Base-by-base conservation (phyloP, 1,139 yeast species). In the Saccharomyces uvarum region DNA sequence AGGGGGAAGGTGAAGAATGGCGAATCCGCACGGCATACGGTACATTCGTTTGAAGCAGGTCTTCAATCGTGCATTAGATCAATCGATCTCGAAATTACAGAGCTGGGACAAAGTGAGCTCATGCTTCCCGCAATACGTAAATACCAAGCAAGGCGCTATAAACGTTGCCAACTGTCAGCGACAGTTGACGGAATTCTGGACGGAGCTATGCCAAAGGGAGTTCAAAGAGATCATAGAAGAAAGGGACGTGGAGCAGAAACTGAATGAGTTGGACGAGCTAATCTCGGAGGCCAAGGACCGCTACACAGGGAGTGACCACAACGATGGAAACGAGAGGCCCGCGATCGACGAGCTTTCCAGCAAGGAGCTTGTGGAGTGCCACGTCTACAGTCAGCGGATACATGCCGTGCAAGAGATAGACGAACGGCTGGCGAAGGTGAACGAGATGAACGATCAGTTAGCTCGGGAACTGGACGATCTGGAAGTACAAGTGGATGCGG, bases 151-250 rank as follows among this genome's bases (percentile, higher is more conserved):
- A 9, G 93, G 91, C 0, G 66, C 69, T 5, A 71, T 71, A 33
- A 75, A 81, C 1, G 70, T 88, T 16, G 77, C 78, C 32, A 78
- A 77, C 44, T 86, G 90, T 2, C 75, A 86, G 53, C 69, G 73
- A 4, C 93, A 86, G 64, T 78, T 88, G 19, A 70, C 77, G 8
- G 77, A 77, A 32, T 83, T 81, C 60, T 86, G 93, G 88, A 75
- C 75, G 47, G 70, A 73, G 11, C 78, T 80, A 29, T 79, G 89
- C 1, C 67, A 76, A 53, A 73, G 76, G 42, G 95, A 88, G 67
- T 86, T 88, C 60, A 80, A 80, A 6, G 77, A 81, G 48, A 85
- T 88, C 2, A 83, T 82, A 63, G 68, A 73, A 11, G 96, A 88
- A 59, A 73, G 90, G 42, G 76, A 81, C 28, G 74, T 87, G 1